Conservation (phyloP, 2,329 filamentous ascomycete genomes). For the Claviceps digitariae region DNA sequence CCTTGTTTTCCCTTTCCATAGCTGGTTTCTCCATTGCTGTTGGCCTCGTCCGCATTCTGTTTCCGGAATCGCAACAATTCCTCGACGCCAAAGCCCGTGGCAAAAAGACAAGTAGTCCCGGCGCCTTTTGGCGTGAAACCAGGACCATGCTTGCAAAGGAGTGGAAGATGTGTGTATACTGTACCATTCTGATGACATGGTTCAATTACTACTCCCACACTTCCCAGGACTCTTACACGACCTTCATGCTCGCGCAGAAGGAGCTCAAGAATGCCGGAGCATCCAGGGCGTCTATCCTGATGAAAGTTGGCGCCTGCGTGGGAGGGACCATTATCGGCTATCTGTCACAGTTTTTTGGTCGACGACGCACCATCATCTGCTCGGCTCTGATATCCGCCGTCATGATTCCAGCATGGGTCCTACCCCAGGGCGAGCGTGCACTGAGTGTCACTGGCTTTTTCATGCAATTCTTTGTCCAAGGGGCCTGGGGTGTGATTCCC, state of each 20-base stretch:
- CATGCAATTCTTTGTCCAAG: constrained; percentile 55
- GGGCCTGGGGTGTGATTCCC: constrained; percentile 54
- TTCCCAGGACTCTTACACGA: constrained; percentile 69
- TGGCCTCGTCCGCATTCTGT: constrained; percentile 52
- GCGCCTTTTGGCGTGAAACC: constrained; percentile 55
- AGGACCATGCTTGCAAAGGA: constrained; percentile 53
- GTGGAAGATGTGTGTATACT: constrained; percentile 69
- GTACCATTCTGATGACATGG: constrained; percentile 66
- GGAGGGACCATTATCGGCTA: constrained; percentile 64
- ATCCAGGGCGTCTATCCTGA: constrained; percentile 64
- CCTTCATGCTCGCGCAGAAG: constrained; percentile 64
- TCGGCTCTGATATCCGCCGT: constrained; percentile 44
- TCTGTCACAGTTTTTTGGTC: constrained; percentile 60
- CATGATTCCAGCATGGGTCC: constrained; percentile 58
- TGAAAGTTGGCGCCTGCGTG: constrained; percentile 66
- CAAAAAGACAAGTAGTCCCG: constrained; percentile 30
- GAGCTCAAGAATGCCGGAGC: constrained; percentile 49
- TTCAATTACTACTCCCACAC: constrained; percentile 67
- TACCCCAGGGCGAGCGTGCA: constrained; percentile 43
- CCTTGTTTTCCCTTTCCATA: constrained; percentile 5
- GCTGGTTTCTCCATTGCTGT: constrained; percentile 54
- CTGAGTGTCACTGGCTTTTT: constrained; percentile 55
- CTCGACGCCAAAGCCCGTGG: constrained; percentile 51
- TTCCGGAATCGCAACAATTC: constrained; percentile 67
- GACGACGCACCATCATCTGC: constrained; percentile 52